A percentile compares a stretch with the other conserved stretches of the same genome.
Evolutionary conservation across 2,329 filamentous ascomycete genomes (phyloP).

Genomic region (Stagonosporopsis rhizophila): DNA sequence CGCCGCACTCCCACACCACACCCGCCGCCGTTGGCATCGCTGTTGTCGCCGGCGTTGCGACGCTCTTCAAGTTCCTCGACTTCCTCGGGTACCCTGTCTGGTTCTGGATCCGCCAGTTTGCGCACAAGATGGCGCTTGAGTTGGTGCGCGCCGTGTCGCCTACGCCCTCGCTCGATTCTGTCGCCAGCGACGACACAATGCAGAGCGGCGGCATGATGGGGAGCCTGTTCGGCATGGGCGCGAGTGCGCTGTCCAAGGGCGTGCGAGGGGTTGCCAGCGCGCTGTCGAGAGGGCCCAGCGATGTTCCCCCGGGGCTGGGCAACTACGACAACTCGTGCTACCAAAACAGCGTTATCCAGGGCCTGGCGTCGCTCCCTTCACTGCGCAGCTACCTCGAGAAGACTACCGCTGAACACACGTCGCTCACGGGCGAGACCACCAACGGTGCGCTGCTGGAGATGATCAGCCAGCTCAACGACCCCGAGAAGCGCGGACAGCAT

Average conservation of each 20-base stretch:
- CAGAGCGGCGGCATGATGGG: slow-evolving; percentile 38
- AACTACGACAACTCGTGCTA: slow-evolving; percentile 98
- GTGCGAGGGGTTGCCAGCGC: slow-evolving; percentile 47
- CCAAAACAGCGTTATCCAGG: slow-evolving; percentile 92
- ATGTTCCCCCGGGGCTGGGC: slow-evolving; percentile 69
- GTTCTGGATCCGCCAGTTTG: slow-evolving; percentile 62
- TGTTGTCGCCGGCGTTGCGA: slow-evolving; percentile 32
- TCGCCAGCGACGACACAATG: slow-evolving; percentile 29
- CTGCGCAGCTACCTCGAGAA: slow-evolving; percentile 69
- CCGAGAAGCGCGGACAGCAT: slow-evolving; percentile 73
- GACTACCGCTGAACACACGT: slow-evolving; percentile 41
- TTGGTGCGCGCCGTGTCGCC: slow-evolving; percentile 19
- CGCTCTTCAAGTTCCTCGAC: slow-evolving; percentile 39
- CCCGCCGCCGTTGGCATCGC: slow-evolving; percentile 30
- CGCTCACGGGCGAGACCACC: slow-evolving; percentile 53
- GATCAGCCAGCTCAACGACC: slow-evolving; percentile 73
- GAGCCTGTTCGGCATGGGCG: slow-evolving; percentile 49
- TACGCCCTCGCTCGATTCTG: slow-evolving; percentile 18
- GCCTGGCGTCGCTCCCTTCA: slow-evolving; percentile 74
- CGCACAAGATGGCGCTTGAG: slow-evolving; percentile 20
- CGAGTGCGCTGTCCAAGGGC: slow-evolving; percentile 46
- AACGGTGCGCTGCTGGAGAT: slow-evolving; percentile 67
- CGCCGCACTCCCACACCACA: slow-evolving; percentile 20
- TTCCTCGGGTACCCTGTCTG: slow-evolving; percentile 43
- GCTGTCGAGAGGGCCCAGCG: slow-evolving; percentile 38